These are phyloP conservation scores for Pseudogymnoascus sp. DNA, from an alignment of 2,329 filamentous ascomycete genomes.

Conservation along the genomic window DNA sequence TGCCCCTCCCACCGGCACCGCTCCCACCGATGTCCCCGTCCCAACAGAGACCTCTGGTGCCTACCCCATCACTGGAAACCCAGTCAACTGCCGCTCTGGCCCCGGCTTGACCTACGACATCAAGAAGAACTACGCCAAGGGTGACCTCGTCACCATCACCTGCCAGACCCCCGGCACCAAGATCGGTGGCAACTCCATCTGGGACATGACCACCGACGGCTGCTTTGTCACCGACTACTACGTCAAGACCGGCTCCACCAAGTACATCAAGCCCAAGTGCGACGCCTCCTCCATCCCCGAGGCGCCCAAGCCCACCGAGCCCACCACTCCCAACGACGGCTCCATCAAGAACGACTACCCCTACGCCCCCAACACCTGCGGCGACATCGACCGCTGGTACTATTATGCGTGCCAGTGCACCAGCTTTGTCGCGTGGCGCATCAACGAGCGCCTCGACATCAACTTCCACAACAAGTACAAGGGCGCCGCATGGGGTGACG, in stretches of 20 bases:
- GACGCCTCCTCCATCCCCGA: not conserved
- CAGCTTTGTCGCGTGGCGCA: slow-evolving; percentile 12
- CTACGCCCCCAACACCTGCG: slow-evolving; percentile 10
- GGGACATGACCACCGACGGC: slow-evolving; percentile 23
- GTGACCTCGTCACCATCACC: slow-evolving; percentile 4
- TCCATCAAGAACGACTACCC: slow-evolving; percentile 9
- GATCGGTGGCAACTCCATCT: slow-evolving; percentile 19
- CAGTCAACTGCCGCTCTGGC: slow-evolving; percentile 21
- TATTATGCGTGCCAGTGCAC: slow-evolving; percentile 14
- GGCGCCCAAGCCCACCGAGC: not conserved
- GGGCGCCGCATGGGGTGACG: slow-evolving; percentile 10
- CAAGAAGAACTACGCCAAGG: slow-evolving; percentile 12
- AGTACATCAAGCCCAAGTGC: not conserved
- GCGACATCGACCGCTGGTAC: slow-evolving; percentile 10
- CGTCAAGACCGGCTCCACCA: slow-evolving; percentile 19
- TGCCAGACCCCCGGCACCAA: slow-evolving; percentile 12
- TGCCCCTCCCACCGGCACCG: not conserved
- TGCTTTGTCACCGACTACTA: slow-evolving; percentile 26
- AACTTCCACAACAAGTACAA: slow-evolving; percentile 12
- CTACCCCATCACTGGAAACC: slow-evolving; percentile 18
- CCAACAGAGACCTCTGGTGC: not conserved
- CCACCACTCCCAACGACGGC: not conserved
- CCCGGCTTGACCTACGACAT: slow-evolving; percentile 18
- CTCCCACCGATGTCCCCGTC: not conserved
- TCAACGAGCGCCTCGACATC: slow-evolving; percentile 11